Evolutionary conservation across 371 early-diverging fungal species (phyloP), one percentile per base, ranked within the genome.

Genomic region (Umbelopsis sp.): DNA sequence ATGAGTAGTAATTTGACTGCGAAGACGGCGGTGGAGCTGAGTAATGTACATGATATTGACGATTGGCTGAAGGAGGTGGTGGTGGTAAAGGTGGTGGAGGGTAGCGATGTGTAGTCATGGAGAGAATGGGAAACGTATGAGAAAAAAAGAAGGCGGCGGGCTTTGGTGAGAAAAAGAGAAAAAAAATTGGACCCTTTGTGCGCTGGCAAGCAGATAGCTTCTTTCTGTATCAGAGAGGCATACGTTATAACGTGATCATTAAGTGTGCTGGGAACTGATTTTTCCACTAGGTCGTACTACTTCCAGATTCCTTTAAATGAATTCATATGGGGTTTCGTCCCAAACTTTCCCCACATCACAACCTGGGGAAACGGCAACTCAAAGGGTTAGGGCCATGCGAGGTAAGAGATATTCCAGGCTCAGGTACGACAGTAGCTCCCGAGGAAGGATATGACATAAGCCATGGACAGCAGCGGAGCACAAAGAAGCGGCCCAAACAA

Each of bases 1-100:
- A 35, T 35, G 37, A 57, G 14, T 57, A 57, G 35, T 57, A 37
- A n/a, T 57, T 57, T 2, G 57, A 7, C 9, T 57, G 57, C 14
- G 35, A 29, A 14, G 57, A 57, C 12, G 14, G 57, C 14, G 57
- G 7, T 18, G 57, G 57, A 4, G 57, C 22, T 18, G 35, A 35
- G 29, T 57, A 57, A 29, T 57, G 57, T 57, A 57, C 57, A 57
- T 57, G 57, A n/a, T 57, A 57, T 57, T 57, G 57, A 12, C 57
- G 57, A 35, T 57, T 57, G 4, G 57, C 35, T 57, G 57, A 37
- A 57, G 57, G 57, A 5, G 57, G 57, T 16, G 57, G 57, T 35
- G 57, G 57, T 57, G 57, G 57, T 35, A 57, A 57, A 11, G 57
- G 57, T 16, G 57, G 57, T 35, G 29, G 57, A 35, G 57, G 35